A percentile compares a stretch with the other conserved stretches of the same genome.
These are phyloP conservation scores for Teratosphaeria zuluensis DNA, from an alignment of 2,329 filamentous ascomycete genomes.

Conservation along the genomic window DNA sequence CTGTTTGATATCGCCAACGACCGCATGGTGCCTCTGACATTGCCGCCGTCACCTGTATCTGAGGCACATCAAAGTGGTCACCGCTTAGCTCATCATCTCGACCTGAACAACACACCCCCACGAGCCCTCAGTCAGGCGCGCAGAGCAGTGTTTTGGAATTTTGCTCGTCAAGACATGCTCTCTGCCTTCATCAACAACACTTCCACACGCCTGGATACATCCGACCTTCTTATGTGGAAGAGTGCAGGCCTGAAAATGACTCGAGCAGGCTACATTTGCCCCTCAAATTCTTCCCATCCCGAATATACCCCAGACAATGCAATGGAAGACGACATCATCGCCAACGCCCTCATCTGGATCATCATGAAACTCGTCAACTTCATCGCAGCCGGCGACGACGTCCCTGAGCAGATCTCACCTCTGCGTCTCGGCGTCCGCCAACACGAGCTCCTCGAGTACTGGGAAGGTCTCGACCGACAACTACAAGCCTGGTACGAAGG, in stretches of 20 bases:
- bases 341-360: slow-evolving; percentile 57
- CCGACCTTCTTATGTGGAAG: slow-evolving; percentile 54
- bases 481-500: slow-evolving; percentile 51
- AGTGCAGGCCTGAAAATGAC: slow-evolving; percentile 53
- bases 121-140: slow-evolving; percentile 44
- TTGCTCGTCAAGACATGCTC: slow-evolving; percentile 56
- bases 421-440: slow-evolving; percentile 39
- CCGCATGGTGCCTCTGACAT: slow-evolving; percentile 36
- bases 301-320: slow-evolving; percentile 32
- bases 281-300: slow-evolving; percentile 38
- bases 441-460: slow-evolving; percentile 42
- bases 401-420: slow-evolving; percentile 29
- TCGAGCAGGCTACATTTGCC: slow-evolving; percentile 40
- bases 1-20: slow-evolving; percentile 48
- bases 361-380: slow-evolving; percentile 58
- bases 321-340: slow-evolving; percentile 55
- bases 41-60: slow-evolving; percentile 29
- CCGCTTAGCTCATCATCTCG: neutral
- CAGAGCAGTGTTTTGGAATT: slow-evolving; percentile 57
- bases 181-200: slow-evolving; percentile 55
- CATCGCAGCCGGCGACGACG: slow-evolving; percentile 47
- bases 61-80: slow-evolving; percentile 14
- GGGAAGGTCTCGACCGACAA: slow-evolving; percentile 47
- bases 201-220: slow-evolving; percentile 51
- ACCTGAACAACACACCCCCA: neutral